A percentile compares a stretch with the other conserved stretches of the same genome.
Evolutionary conservation across 2,329 filamentous ascomycete species (phyloP).

Genomic region (Exutisphaerella laricina): DNA sequence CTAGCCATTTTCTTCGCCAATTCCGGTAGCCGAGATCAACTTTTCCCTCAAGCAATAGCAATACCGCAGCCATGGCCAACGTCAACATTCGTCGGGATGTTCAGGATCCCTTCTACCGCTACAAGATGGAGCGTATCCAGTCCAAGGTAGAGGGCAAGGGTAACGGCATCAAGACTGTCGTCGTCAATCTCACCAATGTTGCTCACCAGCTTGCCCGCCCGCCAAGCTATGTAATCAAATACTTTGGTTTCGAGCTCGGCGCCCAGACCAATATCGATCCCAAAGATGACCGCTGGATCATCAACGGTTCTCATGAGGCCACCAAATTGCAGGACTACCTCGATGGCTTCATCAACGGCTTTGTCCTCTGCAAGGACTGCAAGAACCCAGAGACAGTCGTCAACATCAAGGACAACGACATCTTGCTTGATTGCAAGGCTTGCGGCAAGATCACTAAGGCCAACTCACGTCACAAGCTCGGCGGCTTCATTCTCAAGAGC

Average conservation of each 20-base stretch:
- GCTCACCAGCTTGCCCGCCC: slow-evolving; percentile 87
- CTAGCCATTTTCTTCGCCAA: slow-evolving; percentile 5
- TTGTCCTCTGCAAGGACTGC: slow-evolving; percentile 99
- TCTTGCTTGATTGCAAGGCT: slow-evolving; percentile 95
- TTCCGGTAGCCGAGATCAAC: slow-evolving; percentile 4
- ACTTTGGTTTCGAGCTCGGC: slow-evolving; percentile 97
- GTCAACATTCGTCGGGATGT: slow-evolving; percentile 98
- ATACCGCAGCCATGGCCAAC: slow-evolving; percentile 77
- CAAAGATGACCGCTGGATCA: slow-evolving; percentile 98
- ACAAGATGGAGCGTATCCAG: slow-evolving; percentile 99
- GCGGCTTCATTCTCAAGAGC: slow-evolving; percentile 95
- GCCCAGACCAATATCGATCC: slow-evolving; percentile 98
- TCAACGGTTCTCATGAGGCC: slow-evolving; percentile 96
- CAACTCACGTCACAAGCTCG: slow-evolving; percentile 90
- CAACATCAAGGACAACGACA: slow-evolving; percentile 86
- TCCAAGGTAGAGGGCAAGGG: slow-evolving; percentile 99
- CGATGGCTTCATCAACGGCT: slow-evolving; percentile 96
- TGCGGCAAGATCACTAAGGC: slow-evolving; percentile 91
- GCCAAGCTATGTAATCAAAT: slow-evolving; percentile 96
- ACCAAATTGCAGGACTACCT: slow-evolving; percentile 96
- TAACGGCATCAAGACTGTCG: slow-evolving; percentile 98
- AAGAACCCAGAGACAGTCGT: slow-evolving; percentile 99
- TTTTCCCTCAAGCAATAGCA: slow-evolving; percentile 25
- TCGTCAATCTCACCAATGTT: slow-evolving; percentile 94
- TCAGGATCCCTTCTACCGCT: slow-evolving; percentile 98